Evolutionary conservation across 192 early-diverging fungal genomes (phyloP), one percentile per base, ranked within the genome.

Genomic region (Dispira parvispora): DNA sequence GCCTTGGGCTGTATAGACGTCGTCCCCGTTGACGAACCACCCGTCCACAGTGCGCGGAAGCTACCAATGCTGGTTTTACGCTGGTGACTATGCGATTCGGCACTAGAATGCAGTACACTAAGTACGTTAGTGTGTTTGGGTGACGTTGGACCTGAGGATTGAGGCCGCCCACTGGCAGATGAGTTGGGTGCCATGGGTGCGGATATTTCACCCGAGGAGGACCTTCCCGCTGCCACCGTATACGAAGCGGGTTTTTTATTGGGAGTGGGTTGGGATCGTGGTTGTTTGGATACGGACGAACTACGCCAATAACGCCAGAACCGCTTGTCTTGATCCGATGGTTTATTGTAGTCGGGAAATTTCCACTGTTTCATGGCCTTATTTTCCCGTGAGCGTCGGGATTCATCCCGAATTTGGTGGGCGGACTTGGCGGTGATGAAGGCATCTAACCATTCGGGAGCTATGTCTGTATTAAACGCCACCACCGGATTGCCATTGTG

Each of bases 291-390:
- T 2, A 60, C 57, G 14, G 57, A 60, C 57, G 57, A 60, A 14
- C 57, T 60, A 21, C 57, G 57, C 57, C 57, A 60, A 16, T 60
- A 60, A 5, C 32, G 57, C 57, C 57, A 60, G 32, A 43, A 60
- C 57, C 57, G 57, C 3, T 28, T 60, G 16, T 60, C 57, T 14
- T 13, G 11, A 1, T 60, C 57, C 38, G 57, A 14, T 3, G 57
- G 9, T 18, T 42, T 27, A 13, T 11, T 43, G 2, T 18, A 43
- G 3, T 60, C 57, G 57, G 57, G 57, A 27, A 60, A 60, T 43
- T 60, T 43, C 57, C 57, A 60, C 32, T 27, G 26, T 28, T 43
- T 28, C 57, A 60, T 27, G 32, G 57, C 57, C 14, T 43, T 28
- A 32, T 11, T 42, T 42, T 60, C 57, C 13, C 57, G 38, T 12